Evolutionary conservation across 371 early-diverging fungal genomes (phyloP).

Genomic region (Rhizopus stolonifer): DNA sequence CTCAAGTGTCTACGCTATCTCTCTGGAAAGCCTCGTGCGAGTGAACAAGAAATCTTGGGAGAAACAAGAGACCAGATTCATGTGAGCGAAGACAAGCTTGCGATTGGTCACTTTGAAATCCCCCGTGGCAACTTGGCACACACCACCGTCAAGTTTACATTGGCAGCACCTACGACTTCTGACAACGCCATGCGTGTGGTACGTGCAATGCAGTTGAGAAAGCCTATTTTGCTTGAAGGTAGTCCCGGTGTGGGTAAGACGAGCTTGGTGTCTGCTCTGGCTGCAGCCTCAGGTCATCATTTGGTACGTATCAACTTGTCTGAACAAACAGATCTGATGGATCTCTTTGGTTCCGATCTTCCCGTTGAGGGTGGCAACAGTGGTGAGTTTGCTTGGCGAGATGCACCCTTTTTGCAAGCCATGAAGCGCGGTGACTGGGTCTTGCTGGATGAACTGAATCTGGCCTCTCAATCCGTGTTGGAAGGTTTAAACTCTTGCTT

Average conservation of each 20-base stretch:
- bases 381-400: slow-evolving; percentile 95
- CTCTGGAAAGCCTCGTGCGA: slow-evolving; percentile 26
- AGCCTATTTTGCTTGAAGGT: slow-evolving; percentile 98
- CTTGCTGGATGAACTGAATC: slow-evolving; percentile 98
- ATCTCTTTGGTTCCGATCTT: slow-evolving; percentile 97
- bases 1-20: slow-evolving; percentile 57
- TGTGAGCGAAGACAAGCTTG: slow-evolving; percentile 51
- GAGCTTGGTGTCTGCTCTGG: slow-evolving; percentile 87
- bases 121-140: slow-evolving; percentile 56
- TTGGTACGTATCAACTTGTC: slow-evolving; percentile 98
- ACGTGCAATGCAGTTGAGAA: slow-evolving; percentile 91
- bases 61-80: slow-evolving; percentile 44
- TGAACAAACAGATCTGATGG: slow-evolving; percentile 99
- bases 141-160: slow-evolving; percentile 69
- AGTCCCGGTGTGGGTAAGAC: slow-evolving; percentile 98
- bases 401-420: slow-evolving; percentile 95
- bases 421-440: slow-evolving; percentile 98
- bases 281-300: slow-evolving; percentile 76
- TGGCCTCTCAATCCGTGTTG: slow-evolving; percentile 98
- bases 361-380: slow-evolving; percentile 89
- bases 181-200: slow-evolving; percentile 91
- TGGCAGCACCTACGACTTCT: slow-evolving; percentile 89
- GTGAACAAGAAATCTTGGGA: slow-evolving; percentile 46
- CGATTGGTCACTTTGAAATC: slow-evolving; percentile 79
- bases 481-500: slow-evolving; percentile 99